Evolutionary conservation across 2,329 filamentous ascomycete species (phyloP), one percentile per base, ranked within the genome.

Genomic region (Diatrype stigma): DNA sequence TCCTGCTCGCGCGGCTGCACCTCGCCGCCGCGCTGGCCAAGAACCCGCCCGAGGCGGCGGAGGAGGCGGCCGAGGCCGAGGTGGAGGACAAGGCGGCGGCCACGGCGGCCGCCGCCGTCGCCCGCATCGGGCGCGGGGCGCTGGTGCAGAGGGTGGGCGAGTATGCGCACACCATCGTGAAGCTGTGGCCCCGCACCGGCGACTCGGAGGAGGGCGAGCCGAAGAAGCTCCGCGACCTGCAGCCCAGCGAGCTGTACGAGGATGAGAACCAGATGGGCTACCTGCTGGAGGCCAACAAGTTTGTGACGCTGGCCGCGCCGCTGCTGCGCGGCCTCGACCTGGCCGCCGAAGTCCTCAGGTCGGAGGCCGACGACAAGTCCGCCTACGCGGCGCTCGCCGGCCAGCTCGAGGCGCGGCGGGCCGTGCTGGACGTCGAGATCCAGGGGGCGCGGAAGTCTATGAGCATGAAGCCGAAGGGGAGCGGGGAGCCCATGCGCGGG

Each of bases 151-250:
- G 67, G 58, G 67, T 76, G 46, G 54, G 58, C 47, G 65, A 67
- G 60, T 69, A 70, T 54, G 72, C 71, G 10, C 55, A 56, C 46
- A 57, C 69, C 57, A 49, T 79, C 40, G 62, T 71, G 21, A 47
- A 55, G 47, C 56, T 71, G 42, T 78, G 76, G 75, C 73, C 74
- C 30, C n/a, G n/a, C n/a, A n/a, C n/a, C n/a, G n/a, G n/a, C n/a
- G n/a, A n/a, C n/a, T n/a, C n/a, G n/a, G n/a, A n/a, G n/a, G 64
- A 67, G 37, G 64, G 54, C 49, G 64, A n/a, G 61, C 58, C 66
- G 66, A n/a, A n/a, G n/a, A n/a, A n/a, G 11, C 57, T 76, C 52
- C 54, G 59, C 46, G 63, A 68, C 12, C 56, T 76, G 42, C 68
- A 78, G 56, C 66, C 67, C 3, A 51, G 55, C 6, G 60, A 56